phyloP scores from a whole-genome alignment of 495 filamentous ascomycete genomes.

The Penicillium roqueforti region DNA sequence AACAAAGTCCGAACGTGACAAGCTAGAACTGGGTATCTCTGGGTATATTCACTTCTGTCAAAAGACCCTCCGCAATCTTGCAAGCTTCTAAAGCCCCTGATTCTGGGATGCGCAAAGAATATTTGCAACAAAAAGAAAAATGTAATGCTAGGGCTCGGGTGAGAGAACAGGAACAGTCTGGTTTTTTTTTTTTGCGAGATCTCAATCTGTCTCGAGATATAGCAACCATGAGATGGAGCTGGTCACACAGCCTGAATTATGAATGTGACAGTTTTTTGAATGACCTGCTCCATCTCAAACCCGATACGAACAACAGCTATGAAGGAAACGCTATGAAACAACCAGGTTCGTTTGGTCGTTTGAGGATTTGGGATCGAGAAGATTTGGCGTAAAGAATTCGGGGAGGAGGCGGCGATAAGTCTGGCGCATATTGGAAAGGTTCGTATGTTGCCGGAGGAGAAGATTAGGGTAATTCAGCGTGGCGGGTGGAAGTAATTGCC shows the following conservation, averaged over 20 bases:
- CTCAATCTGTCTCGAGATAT: slow-evolving; percentile 3
- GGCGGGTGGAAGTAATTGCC: not conserved
- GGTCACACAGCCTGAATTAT: not conserved
- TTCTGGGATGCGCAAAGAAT: not conserved
- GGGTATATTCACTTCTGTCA: not conserved
- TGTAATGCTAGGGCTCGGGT: slow-evolving; percentile 8
- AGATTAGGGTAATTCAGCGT: not conserved
- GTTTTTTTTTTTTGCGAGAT: not conserved
- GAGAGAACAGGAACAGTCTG: not conserved
- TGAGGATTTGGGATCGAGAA: not conserved
- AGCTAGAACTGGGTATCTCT: not conserved
- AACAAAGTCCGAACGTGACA: not conserved
- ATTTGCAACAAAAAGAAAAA: not conserved
- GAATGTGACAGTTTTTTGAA: not conserved
- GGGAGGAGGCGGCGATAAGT: not conserved
- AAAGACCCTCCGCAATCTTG: not conserved
- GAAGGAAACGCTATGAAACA: not conserved
- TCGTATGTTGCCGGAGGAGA: not conserved
- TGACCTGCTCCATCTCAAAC: not conserved
- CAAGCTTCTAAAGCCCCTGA: not conserved
- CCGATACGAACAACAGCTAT: not conserved
- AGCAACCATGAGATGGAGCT: not conserved
- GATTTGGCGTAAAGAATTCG: not conserved
- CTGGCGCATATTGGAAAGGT: not conserved
- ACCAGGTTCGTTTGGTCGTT: not conserved